These are phyloP conservation scores for Myrmaecium sp. DNA, from an alignment of 2,329 filamentous ascomycete species.

Conservation along the genomic window DNA sequence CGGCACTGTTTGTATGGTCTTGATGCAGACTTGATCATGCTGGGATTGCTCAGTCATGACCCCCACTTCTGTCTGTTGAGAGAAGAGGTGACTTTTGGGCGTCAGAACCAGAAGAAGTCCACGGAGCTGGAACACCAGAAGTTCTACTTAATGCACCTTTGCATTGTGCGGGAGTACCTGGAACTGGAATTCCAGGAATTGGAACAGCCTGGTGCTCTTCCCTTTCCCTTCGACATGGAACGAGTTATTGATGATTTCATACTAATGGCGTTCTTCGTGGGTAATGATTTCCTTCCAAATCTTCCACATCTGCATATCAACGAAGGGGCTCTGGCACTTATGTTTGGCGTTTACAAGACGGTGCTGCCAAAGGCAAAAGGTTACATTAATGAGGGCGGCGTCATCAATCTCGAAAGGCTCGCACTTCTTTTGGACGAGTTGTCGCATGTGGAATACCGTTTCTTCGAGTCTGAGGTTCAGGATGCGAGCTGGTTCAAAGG, in stretches of 20 bases:
- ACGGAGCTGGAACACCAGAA: slow-evolving; percentile 98
- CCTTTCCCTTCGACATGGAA: slow-evolving; percentile 82
- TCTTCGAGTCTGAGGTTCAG: slow-evolving; percentile 78
- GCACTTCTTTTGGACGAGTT: slow-evolving; percentile 65
- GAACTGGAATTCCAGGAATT: slow-evolving; percentile 94
- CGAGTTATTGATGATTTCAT: slow-evolving; percentile 98
- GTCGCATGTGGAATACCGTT: slow-evolving; percentile 74
- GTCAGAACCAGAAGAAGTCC: slow-evolving; percentile 70
- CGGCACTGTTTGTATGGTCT: slow-evolving; percentile 95
- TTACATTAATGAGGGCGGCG: slow-evolving; percentile 90
- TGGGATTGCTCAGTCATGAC: slow-evolving; percentile 91
- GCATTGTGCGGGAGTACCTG: slow-evolving; percentile 91
- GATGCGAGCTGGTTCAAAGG: slow-evolving; percentile 86
- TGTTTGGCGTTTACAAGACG: slow-evolving; percentile 94
- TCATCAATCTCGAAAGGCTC: slow-evolving; percentile 73
- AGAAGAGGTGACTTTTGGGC: slow-evolving; percentile 95
- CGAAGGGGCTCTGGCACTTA: slow-evolving; percentile 86
- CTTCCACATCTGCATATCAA: slow-evolving; percentile 95
- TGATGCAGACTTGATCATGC: slow-evolving; percentile 96
- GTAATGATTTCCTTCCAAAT: slow-evolving; percentile 97
- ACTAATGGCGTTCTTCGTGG: slow-evolving; percentile 97
- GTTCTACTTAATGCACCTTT: slow-evolving; percentile 93
- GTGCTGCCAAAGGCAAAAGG: slow-evolving; percentile 75
- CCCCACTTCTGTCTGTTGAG: slow-evolving; percentile 94
- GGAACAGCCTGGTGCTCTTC: slow-evolving; percentile 52